Conservation (phyloP, 2,329 filamentous ascomycete genomes). For the Aspergillus texensis region DNA sequence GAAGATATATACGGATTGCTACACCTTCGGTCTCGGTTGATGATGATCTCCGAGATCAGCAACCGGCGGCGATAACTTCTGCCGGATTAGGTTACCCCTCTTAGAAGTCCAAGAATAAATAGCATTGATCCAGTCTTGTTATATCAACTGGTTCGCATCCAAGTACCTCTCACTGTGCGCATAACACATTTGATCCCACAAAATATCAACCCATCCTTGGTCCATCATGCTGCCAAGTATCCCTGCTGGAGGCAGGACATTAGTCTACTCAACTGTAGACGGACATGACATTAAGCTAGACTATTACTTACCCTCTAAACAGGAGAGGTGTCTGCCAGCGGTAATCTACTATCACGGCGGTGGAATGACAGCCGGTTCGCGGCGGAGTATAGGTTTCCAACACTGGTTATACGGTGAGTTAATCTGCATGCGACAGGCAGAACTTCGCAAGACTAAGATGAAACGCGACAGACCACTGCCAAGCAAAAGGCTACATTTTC, state of each 20-base stretch:
- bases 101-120: neutral
- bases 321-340: constrained; percentile 17
- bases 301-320: constrained; percentile 19
- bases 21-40: too few species aligned
- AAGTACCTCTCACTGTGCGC: neutral
- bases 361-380: constrained; percentile 27
- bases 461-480: constrained; percentile 19
- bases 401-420: constrained; percentile 22
- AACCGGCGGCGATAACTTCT: neutral
- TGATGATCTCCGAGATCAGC: too few species aligned
- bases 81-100: neutral
- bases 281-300: constrained; percentile 25
- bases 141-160: neutral
- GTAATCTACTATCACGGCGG: constrained; percentile 28
- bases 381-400: constrained; percentile 13
- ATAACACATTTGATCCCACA: neutral
- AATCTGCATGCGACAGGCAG: neutral
- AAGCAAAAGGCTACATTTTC: constrained; percentile 24
- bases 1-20: too few species aligned
- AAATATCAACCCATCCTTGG: neutral
- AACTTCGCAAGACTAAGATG: neutral
- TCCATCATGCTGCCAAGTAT: neutral
- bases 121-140: neutral
- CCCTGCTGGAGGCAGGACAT: constrained; percentile 5
- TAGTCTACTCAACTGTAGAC: constrained; percentile 22